These are phyloP conservation scores for Lepidium aucheri DNA, from an alignment of 345 rosid species.

Conservation along the genomic window DNA sequence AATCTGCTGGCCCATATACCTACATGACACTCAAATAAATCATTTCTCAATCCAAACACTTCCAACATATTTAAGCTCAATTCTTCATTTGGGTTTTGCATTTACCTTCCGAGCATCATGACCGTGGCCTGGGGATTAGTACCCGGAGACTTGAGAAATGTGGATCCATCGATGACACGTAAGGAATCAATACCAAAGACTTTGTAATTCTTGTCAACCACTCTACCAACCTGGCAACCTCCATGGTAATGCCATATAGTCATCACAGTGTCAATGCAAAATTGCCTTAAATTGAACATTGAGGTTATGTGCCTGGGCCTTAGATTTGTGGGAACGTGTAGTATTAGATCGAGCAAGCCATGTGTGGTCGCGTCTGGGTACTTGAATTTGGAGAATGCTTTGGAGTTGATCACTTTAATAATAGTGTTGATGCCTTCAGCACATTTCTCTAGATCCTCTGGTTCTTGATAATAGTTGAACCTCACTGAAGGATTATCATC, in stretches of 20 bases:
- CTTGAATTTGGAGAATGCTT: constrained; percentile 47
- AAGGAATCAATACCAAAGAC: constrained; percentile 46
- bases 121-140: constrained; percentile 74
- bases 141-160: constrained; percentile 49
- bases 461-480: constrained; percentile 67
- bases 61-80: too few species aligned
- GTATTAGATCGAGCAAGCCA: constrained; percentile 30
- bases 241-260: constrained; percentile 77
- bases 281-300: constrained; percentile 42
- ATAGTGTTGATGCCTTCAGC: constrained; percentile 48
- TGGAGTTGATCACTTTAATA: constrained; percentile 41
- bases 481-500: constrained; percentile 55
- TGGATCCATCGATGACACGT: constrained; percentile 58
- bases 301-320: constrained; percentile 41
- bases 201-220: constrained; percentile 47
- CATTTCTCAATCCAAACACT: too few species aligned
- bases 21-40: too few species aligned
- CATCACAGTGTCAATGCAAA: constrained; percentile 53
- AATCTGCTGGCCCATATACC: constrained; percentile 45
- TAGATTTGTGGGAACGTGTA: constrained; percentile 44
- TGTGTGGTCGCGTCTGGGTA: constrained; percentile 27
- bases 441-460: constrained; percentile 51
- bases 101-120: constrained; percentile 87
- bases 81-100: too few species aligned
- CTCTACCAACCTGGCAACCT: constrained; percentile 59